Evolutionary conservation across 257 asterid species (phyloP).

Genomic region (Ilex aquifolium): DNA sequence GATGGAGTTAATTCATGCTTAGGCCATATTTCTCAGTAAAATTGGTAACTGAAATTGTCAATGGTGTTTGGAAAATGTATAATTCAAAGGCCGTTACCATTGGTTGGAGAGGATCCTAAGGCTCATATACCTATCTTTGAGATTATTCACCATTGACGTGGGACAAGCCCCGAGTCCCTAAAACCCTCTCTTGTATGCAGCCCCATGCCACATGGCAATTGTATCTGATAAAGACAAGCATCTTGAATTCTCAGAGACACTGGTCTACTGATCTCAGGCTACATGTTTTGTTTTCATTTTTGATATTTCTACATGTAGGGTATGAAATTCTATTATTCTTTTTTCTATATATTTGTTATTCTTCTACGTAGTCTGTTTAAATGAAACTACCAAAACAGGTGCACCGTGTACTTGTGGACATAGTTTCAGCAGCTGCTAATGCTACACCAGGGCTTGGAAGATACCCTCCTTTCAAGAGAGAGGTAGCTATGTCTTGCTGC

Average conservation of each 20-base stretch:
- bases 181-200: too few relatives aligned
- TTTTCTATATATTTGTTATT: background rate
- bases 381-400: slow-evolving; percentile 37
- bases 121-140: too few relatives aligned
- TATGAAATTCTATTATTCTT: background rate
- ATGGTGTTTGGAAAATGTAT: too few relatives aligned
- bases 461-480: slow-evolving; percentile 97
- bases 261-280: background rate
- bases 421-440: slow-evolving; percentile 89
- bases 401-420: slow-evolving; percentile 85
- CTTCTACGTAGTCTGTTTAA: slow-evolving; percentile 9
- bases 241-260: background rate
- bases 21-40: too few relatives aligned
- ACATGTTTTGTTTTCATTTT: background rate
- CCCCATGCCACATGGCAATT: background rate
- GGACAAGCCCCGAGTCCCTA: too few relatives aligned
- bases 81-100: too few relatives aligned
- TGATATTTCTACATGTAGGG: background rate
- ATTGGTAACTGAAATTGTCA: too few relatives aligned
- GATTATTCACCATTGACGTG: too few relatives aligned
- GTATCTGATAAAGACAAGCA: background rate
- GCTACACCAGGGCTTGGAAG: slow-evolving; percentile 98
- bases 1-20: too few relatives aligned
- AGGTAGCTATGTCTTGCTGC: slow-evolving; percentile 38
- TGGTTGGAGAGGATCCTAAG: too few relatives aligned